Percentiles rank a stretch among this genome's conserved stretches.
Conservation (phyloP, 2,329 filamentous ascomycete species). For the Blastomyces parvus region DNA sequence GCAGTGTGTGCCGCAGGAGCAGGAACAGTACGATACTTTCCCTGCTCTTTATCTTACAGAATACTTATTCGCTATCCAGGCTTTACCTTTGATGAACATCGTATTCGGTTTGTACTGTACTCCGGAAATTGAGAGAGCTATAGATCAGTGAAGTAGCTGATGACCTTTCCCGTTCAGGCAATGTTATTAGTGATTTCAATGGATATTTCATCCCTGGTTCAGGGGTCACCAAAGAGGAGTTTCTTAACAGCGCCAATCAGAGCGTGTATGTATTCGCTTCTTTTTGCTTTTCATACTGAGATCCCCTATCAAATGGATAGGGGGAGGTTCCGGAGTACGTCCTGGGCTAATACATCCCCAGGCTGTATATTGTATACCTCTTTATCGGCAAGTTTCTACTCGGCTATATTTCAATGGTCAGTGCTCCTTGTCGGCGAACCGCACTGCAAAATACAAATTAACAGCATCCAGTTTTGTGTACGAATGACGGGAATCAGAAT, state of each 20-base stretch:
- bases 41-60: neutral
- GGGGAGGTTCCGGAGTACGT: neutral
- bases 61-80: constrained; percentile 1
- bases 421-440: constrained; percentile 5
- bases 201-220: constrained; percentile 43
- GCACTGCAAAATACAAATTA: constrained; percentile 6
- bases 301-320: neutral
- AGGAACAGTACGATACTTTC: constrained; percentile 18
- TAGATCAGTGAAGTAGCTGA: neutral
- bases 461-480: constrained; percentile 33
- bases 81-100: constrained; percentile 47
- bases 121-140: neutral
- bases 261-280: constrained; percentile 20
- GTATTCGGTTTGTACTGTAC: constrained; percentile 41
- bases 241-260: constrained; percentile 43
- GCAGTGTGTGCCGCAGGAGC: constrained; percentile 20
- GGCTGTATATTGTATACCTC: constrained; percentile 50
- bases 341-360: constrained; percentile 19
- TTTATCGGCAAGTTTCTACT: constrained; percentile 47
- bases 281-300: neutral
- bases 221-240: constrained; percentile 37
- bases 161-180: constrained; percentile 12
- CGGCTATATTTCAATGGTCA: constrained; percentile 47
- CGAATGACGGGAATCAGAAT: constrained; percentile 43
- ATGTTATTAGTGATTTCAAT: constrained; percentile 47